Evolutionary conservation across 1,284 basidiomycete species (phyloP).

Genomic region (Ganoderma leucocontextum): DNA sequence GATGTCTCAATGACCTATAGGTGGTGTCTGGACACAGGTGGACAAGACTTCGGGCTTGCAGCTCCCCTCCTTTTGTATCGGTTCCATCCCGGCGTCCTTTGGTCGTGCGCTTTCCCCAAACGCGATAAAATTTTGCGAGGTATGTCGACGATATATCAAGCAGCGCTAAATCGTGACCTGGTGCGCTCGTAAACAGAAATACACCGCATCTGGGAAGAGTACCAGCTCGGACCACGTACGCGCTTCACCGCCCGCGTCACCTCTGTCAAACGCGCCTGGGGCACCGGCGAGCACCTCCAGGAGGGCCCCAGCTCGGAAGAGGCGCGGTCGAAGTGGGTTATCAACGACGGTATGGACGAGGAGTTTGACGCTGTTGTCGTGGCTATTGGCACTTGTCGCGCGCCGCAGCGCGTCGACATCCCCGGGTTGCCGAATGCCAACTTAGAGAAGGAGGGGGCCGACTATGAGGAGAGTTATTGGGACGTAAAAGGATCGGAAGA

Average conservation of each 20-base stretch:
- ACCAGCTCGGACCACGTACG: constrained; percentile 58
- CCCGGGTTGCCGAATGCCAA: constrained; percentile 46
- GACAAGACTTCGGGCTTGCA: constrained; percentile 68
- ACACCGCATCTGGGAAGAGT: constrained; percentile 61
- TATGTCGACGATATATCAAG: constrained; percentile 22
- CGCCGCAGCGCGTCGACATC: constrained; percentile 52
- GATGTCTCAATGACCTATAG: constrained; percentile 29
- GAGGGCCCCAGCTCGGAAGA: constrained; percentile 33
- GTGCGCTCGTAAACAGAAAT: constrained; percentile 48
- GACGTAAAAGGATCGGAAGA: constrained; percentile 9
- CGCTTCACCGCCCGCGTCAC: constrained; percentile 55
- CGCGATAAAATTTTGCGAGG: constrained; percentile 64
- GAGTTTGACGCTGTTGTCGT: constrained; percentile 21
- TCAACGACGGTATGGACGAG: constrained; percentile 42
- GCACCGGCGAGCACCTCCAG: constrained; percentile 29
- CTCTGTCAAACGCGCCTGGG: constrained; percentile 43
- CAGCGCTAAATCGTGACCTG: neutral
- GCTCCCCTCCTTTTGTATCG: constrained; percentile 67
- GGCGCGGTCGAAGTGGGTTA: constrained; percentile 54
- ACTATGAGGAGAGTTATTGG: constrained; percentile 19
- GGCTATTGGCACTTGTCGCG: constrained; percentile 17
- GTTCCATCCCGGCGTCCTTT: constrained; percentile 58
- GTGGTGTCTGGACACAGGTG: constrained; percentile 70
- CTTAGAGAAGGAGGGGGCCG: constrained; percentile 31
- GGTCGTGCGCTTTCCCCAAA: constrained; percentile 55